Conservation (phyloP, 83 land plant species). For the Thuja plicata region DNA sequence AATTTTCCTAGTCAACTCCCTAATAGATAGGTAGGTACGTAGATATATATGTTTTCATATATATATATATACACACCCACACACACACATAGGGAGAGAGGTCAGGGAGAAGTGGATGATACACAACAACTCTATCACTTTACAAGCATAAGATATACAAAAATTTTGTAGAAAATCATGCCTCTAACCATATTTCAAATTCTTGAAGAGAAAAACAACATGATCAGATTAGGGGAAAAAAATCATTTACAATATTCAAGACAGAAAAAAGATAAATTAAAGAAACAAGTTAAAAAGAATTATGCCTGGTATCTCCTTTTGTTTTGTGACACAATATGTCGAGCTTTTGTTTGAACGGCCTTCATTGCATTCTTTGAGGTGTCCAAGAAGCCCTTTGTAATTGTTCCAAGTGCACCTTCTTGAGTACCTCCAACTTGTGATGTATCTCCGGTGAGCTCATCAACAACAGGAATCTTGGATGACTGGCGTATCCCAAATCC, state of each 20-base stretch:
- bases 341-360: conserved; percentile 87
- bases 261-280: background rate
- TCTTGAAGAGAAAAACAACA: background rate
- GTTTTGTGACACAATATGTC: conserved; percentile 95
- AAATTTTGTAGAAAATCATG: background rate
- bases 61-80: background rate
- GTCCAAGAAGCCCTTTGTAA: conserved; percentile 88
- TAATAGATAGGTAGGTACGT: background rate
- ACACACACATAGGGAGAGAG: background rate
- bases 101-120: background rate
- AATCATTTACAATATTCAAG: background rate
- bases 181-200: background rate
- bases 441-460: conserved; percentile 33
- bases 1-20: background rate
- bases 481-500: conserved; percentile 65
- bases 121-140: background rate
- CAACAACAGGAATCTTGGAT: conserved; percentile 46
- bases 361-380: conserved; percentile 87
- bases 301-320: conserved; percentile 91
- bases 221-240: background rate
- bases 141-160: background rate
- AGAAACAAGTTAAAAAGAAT: background rate
- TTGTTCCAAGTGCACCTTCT: conserved; percentile 64
- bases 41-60: too few species aligned
- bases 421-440: conserved; percentile 27